These are phyloP conservation scores for Conticribra guillardii DNA, from an alignment of 108 stramenopile genomes.

Conservation along the genomic window DNA sequence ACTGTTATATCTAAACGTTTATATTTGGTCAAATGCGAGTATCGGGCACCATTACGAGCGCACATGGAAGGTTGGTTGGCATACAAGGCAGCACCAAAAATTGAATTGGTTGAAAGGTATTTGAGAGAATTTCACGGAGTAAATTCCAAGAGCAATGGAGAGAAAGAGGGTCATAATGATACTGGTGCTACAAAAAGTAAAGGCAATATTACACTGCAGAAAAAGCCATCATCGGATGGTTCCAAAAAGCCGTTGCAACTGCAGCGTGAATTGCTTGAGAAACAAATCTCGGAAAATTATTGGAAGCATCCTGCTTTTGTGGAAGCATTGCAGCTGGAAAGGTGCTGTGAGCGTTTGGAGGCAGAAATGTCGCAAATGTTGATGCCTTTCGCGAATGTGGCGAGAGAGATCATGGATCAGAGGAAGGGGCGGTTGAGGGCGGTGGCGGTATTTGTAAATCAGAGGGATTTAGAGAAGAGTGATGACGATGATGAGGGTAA, in stretches of 20 bases:
- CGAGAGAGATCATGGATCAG: constrained; percentile 63
- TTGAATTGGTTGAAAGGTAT: constrained; percentile 72
- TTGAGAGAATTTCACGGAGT: constrained; percentile 33
- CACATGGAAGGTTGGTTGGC: constrained; percentile 83
- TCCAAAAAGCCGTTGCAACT: constrained; percentile 12
- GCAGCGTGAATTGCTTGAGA: constrained; percentile 34
- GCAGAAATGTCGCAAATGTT: constrained; percentile 71
- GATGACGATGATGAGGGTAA: constrained; percentile 7
- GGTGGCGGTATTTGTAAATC: constrained; percentile 55
- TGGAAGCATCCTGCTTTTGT: constrained; percentile 73
- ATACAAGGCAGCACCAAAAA: constrained; percentile 73
- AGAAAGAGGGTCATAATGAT: constrained; percentile 2
- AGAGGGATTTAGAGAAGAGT: constrained; percentile 30
- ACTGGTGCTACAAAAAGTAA: neutral
- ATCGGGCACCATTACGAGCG: constrained; percentile 87
- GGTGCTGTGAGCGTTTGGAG: constrained; percentile 71
- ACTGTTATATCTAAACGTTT: constrained; percentile 82
- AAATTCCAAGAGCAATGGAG: no score
- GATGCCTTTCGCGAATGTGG: constrained; percentile 78
- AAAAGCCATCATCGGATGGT: constrained; percentile 15
- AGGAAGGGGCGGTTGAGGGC: constrained; percentile 58
- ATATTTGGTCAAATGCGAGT: constrained; percentile 90
- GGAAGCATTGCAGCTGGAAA: constrained; percentile 76
- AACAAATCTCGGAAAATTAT: constrained; percentile 47
- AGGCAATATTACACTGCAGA: constrained; percentile 10